Percentiles rank a stretch among this genome's conserved stretches.
Evolutionary conservation across 176 grass and related monocot genomes (phyloP).

Genomic region (Triticum timopheevii): DNA sequence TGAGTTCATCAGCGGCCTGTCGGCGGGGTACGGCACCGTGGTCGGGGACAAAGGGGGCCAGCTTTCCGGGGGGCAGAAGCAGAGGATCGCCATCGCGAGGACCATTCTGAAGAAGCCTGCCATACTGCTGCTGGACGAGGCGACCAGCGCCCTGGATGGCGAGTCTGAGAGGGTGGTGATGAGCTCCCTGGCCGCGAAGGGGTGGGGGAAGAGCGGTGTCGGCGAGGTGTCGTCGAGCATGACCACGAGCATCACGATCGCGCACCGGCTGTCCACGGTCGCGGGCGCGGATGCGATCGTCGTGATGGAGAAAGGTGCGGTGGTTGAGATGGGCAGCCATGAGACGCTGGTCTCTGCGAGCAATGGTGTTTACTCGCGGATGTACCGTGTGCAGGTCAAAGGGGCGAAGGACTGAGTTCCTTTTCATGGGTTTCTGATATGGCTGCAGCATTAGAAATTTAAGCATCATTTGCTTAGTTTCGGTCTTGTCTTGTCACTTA

Average conservation of each 20-base stretch:
- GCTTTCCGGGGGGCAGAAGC: conserved; percentile 61
- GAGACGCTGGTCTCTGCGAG: background rate
- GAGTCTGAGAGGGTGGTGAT: conserved; percentile 47
- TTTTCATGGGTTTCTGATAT: background rate
- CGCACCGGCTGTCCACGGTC: conserved; percentile 54
- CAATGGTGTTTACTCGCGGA: conserved; percentile 39
- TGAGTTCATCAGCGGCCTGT: conserved; percentile 47
- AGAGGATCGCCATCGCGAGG: conserved; percentile 50
- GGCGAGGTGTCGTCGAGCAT: background rate
- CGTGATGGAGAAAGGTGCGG: conserved; percentile 50
- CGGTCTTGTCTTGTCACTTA: too few relatives aligned
- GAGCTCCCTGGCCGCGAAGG: conserved; percentile 19
- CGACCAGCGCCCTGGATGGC: conserved; percentile 53
- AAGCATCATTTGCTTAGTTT: background rate
- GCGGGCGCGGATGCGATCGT: conserved; percentile 31
- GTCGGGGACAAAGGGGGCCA: conserved; percentile 57
- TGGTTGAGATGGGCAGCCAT: conserved; percentile 47
- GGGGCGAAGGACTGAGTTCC: conserved; percentile 14
- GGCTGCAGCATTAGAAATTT: background rate
- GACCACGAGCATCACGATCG: conserved; percentile 48
- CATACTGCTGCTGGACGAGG: conserved; percentile 60
- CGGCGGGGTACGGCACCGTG: conserved; percentile 42
- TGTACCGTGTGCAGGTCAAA: conserved; percentile 47
- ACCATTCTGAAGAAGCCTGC: conserved; percentile 47
- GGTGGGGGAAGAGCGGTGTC: conserved; percentile 12